These are phyloP conservation scores for Tuctoria greenei DNA, from an alignment of 176 grass and related monocot species.

Conservation along the genomic window DNA sequence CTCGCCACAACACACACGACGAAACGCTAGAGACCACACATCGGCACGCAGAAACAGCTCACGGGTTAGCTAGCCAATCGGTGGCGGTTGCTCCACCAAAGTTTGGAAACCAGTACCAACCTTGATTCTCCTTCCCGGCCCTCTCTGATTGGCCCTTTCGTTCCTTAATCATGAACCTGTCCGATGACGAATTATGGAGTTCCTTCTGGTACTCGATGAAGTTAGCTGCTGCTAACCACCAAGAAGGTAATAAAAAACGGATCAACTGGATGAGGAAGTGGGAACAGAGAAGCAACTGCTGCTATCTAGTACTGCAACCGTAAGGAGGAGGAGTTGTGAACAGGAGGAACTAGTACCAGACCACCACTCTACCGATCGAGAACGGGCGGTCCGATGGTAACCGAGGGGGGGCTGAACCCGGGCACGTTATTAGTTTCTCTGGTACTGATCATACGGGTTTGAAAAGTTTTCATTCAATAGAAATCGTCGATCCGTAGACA, in stretches of 20 bases:
- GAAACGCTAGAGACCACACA: constrained; percentile 14
- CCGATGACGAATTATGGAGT: background rate
- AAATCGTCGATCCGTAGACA: background rate
- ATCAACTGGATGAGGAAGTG: background rate
- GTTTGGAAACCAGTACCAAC: constrained; percentile 43
- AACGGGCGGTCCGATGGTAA: no score
- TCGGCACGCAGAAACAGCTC: constrained; percentile 38
- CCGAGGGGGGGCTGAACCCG: background rate
- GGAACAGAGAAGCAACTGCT: background rate
- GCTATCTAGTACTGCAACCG: no score
- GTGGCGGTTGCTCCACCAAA: constrained; percentile 50
- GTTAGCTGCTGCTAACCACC: constrained; percentile 26
- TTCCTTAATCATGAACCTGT: background rate
- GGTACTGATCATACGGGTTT: background rate
- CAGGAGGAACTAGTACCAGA: background rate
- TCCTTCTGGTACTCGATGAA: background rate
- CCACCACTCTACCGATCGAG: background rate
- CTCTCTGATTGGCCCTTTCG: no score
- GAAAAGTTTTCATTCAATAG: background rate
- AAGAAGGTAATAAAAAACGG: background rate
- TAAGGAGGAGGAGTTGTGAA: background rate
- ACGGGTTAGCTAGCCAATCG: constrained; percentile 36
- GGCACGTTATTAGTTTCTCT: background rate
- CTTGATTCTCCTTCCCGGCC: background rate
- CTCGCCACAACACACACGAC: constrained; percentile 24